Conservation (phyloP, 2,329 filamentous ascomycete species). For the Exophiala mesophila region DNA sequence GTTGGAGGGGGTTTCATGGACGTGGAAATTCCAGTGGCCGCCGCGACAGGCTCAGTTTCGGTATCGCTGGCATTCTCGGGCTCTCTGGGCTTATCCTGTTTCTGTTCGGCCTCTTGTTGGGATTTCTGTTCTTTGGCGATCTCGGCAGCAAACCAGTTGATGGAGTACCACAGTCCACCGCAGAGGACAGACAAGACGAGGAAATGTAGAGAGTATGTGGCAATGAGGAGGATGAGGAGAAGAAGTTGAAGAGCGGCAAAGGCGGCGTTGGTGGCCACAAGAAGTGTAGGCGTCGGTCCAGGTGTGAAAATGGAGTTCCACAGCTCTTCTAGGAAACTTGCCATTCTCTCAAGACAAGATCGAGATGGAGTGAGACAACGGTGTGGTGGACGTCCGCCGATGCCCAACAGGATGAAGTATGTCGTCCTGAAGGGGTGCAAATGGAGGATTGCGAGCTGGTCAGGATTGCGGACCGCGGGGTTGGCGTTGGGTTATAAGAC, state of each 20-base stretch:
- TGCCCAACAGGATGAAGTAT: too few species aligned
- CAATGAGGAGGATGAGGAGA: slow-evolving; percentile 68
- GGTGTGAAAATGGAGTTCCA: slow-evolving; percentile 93
- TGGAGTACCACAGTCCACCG: slow-evolving; percentile 80
- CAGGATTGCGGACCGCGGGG: too few species aligned
- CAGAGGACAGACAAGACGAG: slow-evolving; percentile 72
- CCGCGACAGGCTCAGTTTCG: slow-evolving; percentile 35
- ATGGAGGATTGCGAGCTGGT: slow-evolving; percentile 3
- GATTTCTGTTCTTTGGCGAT: slow-evolving; percentile 48
- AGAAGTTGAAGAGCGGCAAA: slow-evolving; percentile 82
- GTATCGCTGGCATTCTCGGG: slow-evolving; percentile 29
- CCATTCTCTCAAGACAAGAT: too few species aligned
- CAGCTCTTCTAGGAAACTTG: slow-evolving; percentile 64
- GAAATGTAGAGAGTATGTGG: slow-evolving; percentile 86
- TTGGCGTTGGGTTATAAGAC: too few species aligned
- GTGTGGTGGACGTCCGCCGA: too few species aligned
- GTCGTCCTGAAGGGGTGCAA: slow-evolving; percentile 1
- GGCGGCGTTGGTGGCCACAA: slow-evolving; percentile 82
- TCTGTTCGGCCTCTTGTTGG: slow-evolving; percentile 40
- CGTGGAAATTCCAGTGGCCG: neutral
- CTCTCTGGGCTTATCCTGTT: slow-evolving; percentile 40
- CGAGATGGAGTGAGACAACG: too few species aligned
- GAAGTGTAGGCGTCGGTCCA: slow-evolving; percentile 79
- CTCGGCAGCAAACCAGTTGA: slow-evolving; percentile 92
- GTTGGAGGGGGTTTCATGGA: slow-evolving; percentile 12